These are phyloP conservation scores for Ophiostoma populinum DNA, from an alignment of 2,329 filamentous ascomycete genomes.

Conservation along the genomic window DNA sequence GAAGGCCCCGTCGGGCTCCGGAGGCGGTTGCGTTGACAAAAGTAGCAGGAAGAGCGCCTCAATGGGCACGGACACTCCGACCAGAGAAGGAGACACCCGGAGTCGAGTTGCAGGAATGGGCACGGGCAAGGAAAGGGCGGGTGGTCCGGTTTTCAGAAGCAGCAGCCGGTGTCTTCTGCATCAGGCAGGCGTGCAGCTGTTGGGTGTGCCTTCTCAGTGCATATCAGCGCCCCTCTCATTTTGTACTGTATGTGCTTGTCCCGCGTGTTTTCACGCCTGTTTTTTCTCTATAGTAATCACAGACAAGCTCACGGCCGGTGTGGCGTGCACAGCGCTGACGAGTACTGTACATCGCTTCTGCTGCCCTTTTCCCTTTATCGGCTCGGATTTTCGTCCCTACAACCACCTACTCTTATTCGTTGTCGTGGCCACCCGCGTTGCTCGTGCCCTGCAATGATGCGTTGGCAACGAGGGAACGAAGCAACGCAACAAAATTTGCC, in stretches of 20 bases:
- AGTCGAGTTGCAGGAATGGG: too few species aligned
- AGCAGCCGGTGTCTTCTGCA: constrained; percentile 8
- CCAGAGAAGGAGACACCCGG: too few species aligned
- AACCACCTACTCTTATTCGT: too few species aligned
- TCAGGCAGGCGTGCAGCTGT: constrained; percentile 31
- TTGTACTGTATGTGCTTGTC: not conserved
- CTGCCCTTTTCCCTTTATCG: not conserved
- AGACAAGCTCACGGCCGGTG: too few species aligned
- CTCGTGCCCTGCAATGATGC: constrained; percentile 9
- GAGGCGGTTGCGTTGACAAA: too few species aligned
- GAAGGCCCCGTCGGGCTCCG: too few species aligned
- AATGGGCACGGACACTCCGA: too few species aligned
- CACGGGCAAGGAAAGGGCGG: not conserved
- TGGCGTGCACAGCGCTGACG: too few species aligned
- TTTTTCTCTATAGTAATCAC: not conserved
- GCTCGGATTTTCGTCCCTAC: too few species aligned
- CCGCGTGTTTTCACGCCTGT: not conserved
- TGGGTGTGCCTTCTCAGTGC: constrained; percentile 19
- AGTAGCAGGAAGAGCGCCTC: too few species aligned
- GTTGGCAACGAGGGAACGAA: constrained; percentile 8
- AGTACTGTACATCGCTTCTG: not conserved
- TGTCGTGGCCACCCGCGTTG: constrained; percentile 4
- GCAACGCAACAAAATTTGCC: too few species aligned
- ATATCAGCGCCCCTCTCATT: constrained; percentile 2
- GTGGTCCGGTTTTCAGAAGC: not conserved